These are phyloP conservation scores for Lactarius indigo DNA, from an alignment of 768 basidiomycete genomes.

Conservation along the genomic window DNA sequence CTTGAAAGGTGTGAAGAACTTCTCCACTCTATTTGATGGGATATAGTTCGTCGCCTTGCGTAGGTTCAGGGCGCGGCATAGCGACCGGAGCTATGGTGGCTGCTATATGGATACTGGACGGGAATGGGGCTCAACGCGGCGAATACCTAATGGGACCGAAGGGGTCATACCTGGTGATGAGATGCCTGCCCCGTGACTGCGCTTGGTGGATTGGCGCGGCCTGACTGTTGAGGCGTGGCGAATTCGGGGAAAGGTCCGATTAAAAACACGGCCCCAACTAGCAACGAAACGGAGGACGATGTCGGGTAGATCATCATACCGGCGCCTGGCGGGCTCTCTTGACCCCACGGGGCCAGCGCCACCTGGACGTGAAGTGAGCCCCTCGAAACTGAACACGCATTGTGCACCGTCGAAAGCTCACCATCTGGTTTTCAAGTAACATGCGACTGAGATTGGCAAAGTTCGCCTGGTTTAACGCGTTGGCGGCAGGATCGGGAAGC, in stretches of 20 bases:
- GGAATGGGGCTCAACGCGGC: not conserved
- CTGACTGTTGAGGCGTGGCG: slow-evolving; percentile 17
- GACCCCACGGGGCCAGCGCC: slow-evolving; percentile 21
- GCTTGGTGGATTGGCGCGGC: slow-evolving; percentile 4
- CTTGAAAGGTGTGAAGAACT: not conserved
- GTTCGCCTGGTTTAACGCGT: slow-evolving; percentile 48
- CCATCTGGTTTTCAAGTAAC: slow-evolving; percentile 50
- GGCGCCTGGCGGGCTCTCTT: slow-evolving; percentile 20
- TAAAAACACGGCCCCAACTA: slow-evolving; percentile 23
- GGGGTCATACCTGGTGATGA: slow-evolving; percentile 17
- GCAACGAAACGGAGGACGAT: slow-evolving; percentile 16
- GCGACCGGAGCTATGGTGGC: slow-evolving; percentile 15
- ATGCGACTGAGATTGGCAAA: slow-evolving; percentile 54
- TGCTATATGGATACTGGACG: slow-evolving; percentile 16
- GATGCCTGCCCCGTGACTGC: slow-evolving; percentile 46
- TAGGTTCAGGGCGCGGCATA: slow-evolving; percentile 11
- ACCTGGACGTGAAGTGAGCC: slow-evolving; percentile 10
- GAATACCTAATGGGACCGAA: not conserved
- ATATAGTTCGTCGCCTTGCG: not conserved
- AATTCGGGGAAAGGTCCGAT: slow-evolving; percentile 51
- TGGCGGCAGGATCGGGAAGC: slow-evolving; percentile 45
- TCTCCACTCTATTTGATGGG: not conserved
- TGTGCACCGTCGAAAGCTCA: slow-evolving; percentile 32
- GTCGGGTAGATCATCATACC: slow-evolving; percentile 26
- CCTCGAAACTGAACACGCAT: not conserved